Evolutionary conservation across 2,329 filamentous ascomycete species (phyloP).

Genomic region (Neonectria magnoliae): DNA sequence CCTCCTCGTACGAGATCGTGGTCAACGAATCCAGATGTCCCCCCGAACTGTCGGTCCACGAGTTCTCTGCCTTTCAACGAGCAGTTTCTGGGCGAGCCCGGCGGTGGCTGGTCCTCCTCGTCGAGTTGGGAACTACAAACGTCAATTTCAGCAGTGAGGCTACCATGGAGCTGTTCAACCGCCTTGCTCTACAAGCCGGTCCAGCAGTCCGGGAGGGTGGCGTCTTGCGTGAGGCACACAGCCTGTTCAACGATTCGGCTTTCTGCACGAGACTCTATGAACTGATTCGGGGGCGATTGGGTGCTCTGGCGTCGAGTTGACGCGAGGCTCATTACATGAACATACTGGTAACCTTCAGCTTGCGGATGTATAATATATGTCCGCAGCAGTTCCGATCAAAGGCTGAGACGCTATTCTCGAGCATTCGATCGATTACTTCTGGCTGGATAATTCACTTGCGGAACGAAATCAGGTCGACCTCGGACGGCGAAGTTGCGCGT

Average conservation of each 20-base stretch:
- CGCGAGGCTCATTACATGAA: conserved; percentile 69
- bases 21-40: conserved; percentile 62
- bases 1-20: conserved; percentile 64
- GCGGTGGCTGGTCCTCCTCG: conserved; percentile 61
- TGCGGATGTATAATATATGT: conserved; percentile 49
- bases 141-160: conserved; percentile 69
- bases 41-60: conserved; percentile 56
- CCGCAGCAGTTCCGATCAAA: conserved; percentile 14
- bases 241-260: conserved; percentile 55
- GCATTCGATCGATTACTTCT: conserved; percentile 54
- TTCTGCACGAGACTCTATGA: conserved; percentile 62
- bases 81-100: conserved; percentile 56
- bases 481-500: conserved; percentile 49
- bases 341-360: conserved; percentile 60
- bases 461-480: conserved; percentile 52
- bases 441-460: conserved; percentile 62
- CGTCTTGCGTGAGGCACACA: conserved; percentile 58
- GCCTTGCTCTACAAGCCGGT: conserved; percentile 66
- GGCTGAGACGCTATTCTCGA: conserved; percentile 50
- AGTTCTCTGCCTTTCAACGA: conserved; percentile 62
- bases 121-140: conserved; percentile 61
- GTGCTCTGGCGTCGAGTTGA: conserved; percentile 63
- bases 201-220: conserved; percentile 48
- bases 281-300: conserved; percentile 56
- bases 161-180: conserved; percentile 59